A percentile compares a stretch with the other conserved stretches of the same genome.
These are phyloP conservation scores for Chrysoporthe deuterocubensis DNA, from an alignment of 2,329 filamentous ascomycete genomes.

Conservation along the genomic window DNA sequence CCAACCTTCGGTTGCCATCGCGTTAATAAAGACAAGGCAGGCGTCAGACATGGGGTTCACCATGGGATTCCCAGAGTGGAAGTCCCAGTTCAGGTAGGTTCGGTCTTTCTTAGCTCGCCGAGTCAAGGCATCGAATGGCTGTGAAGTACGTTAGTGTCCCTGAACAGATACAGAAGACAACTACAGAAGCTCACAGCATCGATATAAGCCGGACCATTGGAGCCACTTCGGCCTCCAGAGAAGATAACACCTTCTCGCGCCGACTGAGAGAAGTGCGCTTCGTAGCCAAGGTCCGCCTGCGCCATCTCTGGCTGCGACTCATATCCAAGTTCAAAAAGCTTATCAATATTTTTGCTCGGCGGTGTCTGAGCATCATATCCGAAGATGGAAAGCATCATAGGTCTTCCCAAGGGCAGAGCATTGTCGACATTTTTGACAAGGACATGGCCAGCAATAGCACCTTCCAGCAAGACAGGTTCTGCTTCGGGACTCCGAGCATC, in stretches of 20 bases:
- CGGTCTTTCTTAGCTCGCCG: slow-evolving; percentile 55
- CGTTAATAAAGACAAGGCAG: slow-evolving; percentile 69
- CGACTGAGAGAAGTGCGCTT: slow-evolving; percentile 51
- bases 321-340: slow-evolving; percentile 49
- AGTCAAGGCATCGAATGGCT: slow-evolving; percentile 63
- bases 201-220: slow-evolving; percentile 55
- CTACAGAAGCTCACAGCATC: slow-evolving; percentile 44
- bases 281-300: slow-evolving; percentile 47
- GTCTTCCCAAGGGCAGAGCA: slow-evolving; percentile 66
- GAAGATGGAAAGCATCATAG: slow-evolving; percentile 60
- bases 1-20: slow-evolving; percentile 78
- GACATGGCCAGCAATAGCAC: slow-evolving; percentile 68
- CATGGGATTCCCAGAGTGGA: slow-evolving; percentile 47
- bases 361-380: slow-evolving; percentile 65
- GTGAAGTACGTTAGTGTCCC: slow-evolving; percentile 18
- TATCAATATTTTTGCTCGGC: slow-evolving; percentile 52
- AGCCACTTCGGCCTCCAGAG: slow-evolving; percentile 55
- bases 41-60: slow-evolving; percentile 58
- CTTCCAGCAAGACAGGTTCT: slow-evolving; percentile 49
- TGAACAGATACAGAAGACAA: not conserved
- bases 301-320: slow-evolving; percentile 51
- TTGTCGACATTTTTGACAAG: slow-evolving; percentile 74
- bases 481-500: slow-evolving; percentile 55
- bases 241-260: slow-evolving; percentile 57
- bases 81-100: slow-evolving; percentile 64